phyloP scores from a whole-genome alignment of 768 basidiomycete species.

The Leucosporidium yakuticum region DNA sequence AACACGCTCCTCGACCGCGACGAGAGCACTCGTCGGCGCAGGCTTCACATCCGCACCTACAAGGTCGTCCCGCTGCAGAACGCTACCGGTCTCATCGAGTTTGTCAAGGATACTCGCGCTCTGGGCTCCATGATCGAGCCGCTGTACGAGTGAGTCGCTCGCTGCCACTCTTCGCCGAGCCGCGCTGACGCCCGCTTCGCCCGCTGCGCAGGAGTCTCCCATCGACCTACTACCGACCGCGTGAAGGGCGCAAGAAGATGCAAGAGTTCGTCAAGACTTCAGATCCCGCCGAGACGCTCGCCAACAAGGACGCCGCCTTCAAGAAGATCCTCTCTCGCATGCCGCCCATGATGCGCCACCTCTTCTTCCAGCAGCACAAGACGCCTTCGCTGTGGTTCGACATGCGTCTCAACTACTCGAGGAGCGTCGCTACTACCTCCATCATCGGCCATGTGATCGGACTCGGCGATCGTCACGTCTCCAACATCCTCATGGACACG shows the following conservation, averaged over 20 bases:
- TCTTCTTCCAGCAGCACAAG: conserved; percentile 84
- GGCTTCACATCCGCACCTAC: conserved; percentile 72
- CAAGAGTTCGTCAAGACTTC: conserved; percentile 8
- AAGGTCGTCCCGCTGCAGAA: conserved; percentile 77
- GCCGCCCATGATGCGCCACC: conserved; percentile 86
- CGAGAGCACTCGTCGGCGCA: conserved; percentile 65
- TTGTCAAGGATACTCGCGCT: conserved; percentile 70
- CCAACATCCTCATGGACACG: conserved; percentile 85
- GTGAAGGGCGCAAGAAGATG: neutral
- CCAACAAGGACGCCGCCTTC: conserved; percentile 40
- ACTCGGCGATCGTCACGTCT: conserved; percentile 83
- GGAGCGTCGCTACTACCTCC: conserved; percentile 87
- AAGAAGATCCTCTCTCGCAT: conserved; percentile 49
- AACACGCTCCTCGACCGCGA: conserved; percentile 70
- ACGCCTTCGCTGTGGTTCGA: conserved; percentile 85
- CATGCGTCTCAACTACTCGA: conserved; percentile 79
- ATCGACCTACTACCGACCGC: neutral
- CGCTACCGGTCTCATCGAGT: conserved; percentile 81
- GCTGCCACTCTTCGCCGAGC: neutral
- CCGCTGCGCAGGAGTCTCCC: neutral
- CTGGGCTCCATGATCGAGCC: conserved; percentile 47
- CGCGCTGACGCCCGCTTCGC: too few relatives aligned
- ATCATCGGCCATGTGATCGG: conserved; percentile 91
- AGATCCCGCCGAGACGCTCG: neutral
- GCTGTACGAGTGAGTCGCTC: conserved; percentile 19